Base-by-base conservation (phyloP, 2,329 filamentous ascomycete species). In the Trichophyton verrucosum region DNA sequence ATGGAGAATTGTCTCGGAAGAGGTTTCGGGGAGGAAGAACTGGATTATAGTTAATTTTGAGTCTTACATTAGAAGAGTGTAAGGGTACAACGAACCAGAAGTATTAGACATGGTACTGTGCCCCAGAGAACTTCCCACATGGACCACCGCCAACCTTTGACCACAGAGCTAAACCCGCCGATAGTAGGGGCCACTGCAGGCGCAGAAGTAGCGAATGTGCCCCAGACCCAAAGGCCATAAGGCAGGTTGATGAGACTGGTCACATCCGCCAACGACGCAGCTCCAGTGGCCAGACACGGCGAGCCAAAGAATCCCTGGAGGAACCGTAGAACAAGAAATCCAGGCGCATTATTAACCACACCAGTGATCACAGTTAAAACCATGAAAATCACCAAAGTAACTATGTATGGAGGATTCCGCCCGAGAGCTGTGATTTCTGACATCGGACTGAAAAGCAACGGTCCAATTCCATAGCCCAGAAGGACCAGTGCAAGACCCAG, bases 401-500 rank as follows among this genome's bases (percentile, higher is more conserved):
- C 46, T 22, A 64, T 33, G 47, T 64, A 64, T 24, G 63, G 61
- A 2, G 63, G 61, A 7, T 62, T 59, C 24, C 63, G 63, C 11
- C 63, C 63, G 11, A 64, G 42, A 6, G 60, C 40, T 7, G 63
- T 49, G n/a, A 64, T 30, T 22, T 56, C 61, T 3, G 63, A 64
- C 40, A 64, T 8, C 4, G 63, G 24, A 22, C 59, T 57, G 60
- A 64, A 62, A 30, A 64, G 58, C 3, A 65, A 46, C 30, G 62
- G 62, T 4, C 64, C 64, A 42, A 65, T 63, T 3, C 64, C 64
- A 47, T 68, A 84, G 1, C 82, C 84, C 0, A 86, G 72, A 0
- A 87, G 83, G 67, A 86, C 87, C 61, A 87, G 77, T 0, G 82
- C 78, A 3, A 87, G 75, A 0, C 82, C 83, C 0, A 86, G 74